These are phyloP conservation scores for Chenopodium formosanum DNA, from an alignment of 148 eudicot species.

Conservation along the genomic window DNA sequence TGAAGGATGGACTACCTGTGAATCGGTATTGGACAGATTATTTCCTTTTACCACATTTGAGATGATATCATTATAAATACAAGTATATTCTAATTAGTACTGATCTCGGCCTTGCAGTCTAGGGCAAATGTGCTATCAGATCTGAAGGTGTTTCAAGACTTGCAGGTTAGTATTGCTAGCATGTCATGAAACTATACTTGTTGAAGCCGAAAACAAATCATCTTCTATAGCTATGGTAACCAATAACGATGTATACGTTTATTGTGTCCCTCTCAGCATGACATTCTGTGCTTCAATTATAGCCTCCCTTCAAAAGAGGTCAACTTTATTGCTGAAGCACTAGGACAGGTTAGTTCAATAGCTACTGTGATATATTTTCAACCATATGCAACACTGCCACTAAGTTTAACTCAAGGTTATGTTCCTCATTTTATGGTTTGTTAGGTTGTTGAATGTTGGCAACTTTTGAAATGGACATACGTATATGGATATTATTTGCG, in stretches of 20 bases:
- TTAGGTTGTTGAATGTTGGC: conserved; percentile 53
- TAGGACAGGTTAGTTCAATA: conserved; percentile 16
- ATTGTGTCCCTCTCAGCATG: conserved; percentile 10
- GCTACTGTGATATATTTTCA: not conserved
- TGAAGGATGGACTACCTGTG: conserved; percentile 66
- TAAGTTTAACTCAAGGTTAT: not conserved
- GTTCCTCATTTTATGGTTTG: not conserved
- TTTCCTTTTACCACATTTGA: not conserved
- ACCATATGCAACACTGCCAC: not conserved
- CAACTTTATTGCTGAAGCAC: conserved; percentile 24
- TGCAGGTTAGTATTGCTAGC: conserved; percentile 13
- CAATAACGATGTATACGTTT: not conserved
- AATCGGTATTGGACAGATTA: conserved; percentile 42
- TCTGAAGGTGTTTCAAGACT: conserved; percentile 6
- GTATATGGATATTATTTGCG: conserved; percentile 48
- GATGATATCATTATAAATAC: not conserved
- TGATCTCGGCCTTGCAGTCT: conserved; percentile 17
- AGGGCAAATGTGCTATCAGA: conserved; percentile 18
- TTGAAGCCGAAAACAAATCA: not conserved
- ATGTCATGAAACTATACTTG: not conserved
- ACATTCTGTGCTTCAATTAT: not conserved
- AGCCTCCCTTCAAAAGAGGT: not conserved
- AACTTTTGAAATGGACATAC: conserved; percentile 59
- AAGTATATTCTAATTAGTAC: not conserved
- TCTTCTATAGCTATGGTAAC: not conserved